phyloP scores from a whole-genome alignment of 2,329 filamentous ascomycete genomes.

The Talaromyces albobiverticillius region DNA sequence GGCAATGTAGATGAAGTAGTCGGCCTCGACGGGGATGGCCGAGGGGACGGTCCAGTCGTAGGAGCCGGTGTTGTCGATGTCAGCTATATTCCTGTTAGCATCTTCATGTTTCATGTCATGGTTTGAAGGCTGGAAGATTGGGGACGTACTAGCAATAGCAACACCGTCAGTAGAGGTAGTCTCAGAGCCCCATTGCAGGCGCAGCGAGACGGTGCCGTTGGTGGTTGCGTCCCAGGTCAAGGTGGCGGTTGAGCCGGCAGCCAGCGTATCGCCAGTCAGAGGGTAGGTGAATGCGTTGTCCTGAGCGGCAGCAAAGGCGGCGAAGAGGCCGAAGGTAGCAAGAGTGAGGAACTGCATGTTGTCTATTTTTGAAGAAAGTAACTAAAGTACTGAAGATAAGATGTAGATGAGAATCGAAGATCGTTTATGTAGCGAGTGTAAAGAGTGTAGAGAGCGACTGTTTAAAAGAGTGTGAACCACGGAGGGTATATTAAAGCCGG shows the following conservation, averaged over 20 bases:
- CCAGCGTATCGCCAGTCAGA: constrained; percentile 40
- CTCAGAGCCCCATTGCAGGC: constrained; percentile 45
- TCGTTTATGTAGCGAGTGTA: constrained; percentile 6
- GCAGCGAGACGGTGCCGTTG: constrained; percentile 50
- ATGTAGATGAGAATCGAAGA: constrained; percentile 14
- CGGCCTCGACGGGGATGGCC: constrained; percentile 39
- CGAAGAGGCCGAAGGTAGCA: constrained; percentile 41
- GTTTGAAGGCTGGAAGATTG: too few species aligned
- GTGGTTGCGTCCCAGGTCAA: constrained; percentile 52
- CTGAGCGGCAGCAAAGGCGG: constrained; percentile 45
- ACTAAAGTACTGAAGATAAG: constrained; percentile 5
- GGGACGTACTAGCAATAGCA: constrained; percentile 42
- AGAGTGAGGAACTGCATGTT: constrained; percentile 12
- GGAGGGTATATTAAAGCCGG: constrained; percentile 3
- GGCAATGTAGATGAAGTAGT: constrained; percentile 56
- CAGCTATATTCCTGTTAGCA: constrained; percentile 31
- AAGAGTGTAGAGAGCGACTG: constrained; percentile 14
- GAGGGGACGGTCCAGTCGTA: constrained; percentile 48
- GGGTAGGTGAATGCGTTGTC: constrained; percentile 53
- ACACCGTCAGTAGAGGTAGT: constrained; percentile 41
- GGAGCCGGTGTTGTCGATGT: constrained; percentile 48
- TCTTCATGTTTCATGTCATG: neutral
- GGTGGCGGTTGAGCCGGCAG: constrained; percentile 45
- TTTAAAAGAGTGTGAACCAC: neutral
- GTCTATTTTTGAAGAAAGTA: constrained; percentile 8